These are phyloP conservation scores for Cryptococcus sp. DNA, from an alignment of 1,284 basidiomycete species.

Conservation along the genomic window DNA sequence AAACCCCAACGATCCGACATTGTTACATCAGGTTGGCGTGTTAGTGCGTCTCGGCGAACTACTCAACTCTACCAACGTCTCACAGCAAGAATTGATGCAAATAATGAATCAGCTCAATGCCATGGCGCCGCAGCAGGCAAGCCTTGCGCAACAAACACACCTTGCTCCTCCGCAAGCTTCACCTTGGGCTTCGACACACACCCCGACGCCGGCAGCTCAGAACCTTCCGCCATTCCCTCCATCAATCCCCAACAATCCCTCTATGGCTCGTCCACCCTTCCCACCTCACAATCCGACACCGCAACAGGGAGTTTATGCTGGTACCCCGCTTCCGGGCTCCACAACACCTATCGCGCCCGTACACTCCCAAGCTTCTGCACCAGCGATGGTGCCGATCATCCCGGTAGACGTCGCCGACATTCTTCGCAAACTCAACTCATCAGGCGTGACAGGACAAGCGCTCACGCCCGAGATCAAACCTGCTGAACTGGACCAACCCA, in stretches of 20 bases:
- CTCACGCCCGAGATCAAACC: slow-evolving; percentile 56
- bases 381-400: slow-evolving; percentile 6
- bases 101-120: slow-evolving; percentile 44
- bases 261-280: slow-evolving; percentile 28
- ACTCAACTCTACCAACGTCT: slow-evolving; percentile 35
- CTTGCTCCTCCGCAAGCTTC: not conserved
- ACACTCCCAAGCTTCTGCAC: slow-evolving; percentile 18
- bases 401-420: slow-evolving; percentile 42
- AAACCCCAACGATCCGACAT: slow-evolving; percentile 34
- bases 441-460: slow-evolving; percentile 55
- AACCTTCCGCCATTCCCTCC: slow-evolving; percentile 10
- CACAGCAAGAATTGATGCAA: slow-evolving; percentile 39
- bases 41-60: slow-evolving; percentile 44
- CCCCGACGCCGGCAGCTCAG: not conserved
- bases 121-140: slow-evolving; percentile 25
- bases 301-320: slow-evolving; percentile 35
- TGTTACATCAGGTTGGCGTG: slow-evolving; percentile 36
- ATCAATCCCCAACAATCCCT: slow-evolving; percentile 14
- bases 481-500: slow-evolving; percentile 10
- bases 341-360: slow-evolving; percentile 30
- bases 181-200: not conserved
- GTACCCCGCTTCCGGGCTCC: slow-evolving; percentile 32
- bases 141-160: not conserved
- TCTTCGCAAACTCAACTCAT: slow-evolving; percentile 41
- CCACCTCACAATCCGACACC: slow-evolving; percentile 42